These are phyloP conservation scores for Penicillium thymicola DNA, from an alignment of 2,329 filamentous ascomycete species.

Conservation along the genomic window DNA sequence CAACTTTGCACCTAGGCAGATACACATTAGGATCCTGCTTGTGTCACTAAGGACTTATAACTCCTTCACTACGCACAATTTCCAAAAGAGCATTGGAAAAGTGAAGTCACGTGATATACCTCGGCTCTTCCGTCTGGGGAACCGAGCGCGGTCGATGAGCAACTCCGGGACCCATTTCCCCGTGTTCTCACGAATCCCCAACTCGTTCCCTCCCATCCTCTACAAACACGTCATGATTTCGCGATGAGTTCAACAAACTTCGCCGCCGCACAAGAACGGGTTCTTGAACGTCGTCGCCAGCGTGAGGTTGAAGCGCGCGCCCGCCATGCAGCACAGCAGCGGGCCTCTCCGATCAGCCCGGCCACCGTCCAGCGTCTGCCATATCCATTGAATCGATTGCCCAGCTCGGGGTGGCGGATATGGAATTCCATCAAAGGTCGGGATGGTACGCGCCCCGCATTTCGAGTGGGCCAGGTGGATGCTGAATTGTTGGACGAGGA, in stretches of 20 bases:
- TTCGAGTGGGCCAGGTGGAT: slow-evolving; percentile 93
- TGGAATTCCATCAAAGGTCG: slow-evolving; percentile 72
- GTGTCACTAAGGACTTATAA: neutral
- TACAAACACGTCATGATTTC: slow-evolving; percentile 31
- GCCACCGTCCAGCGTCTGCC: slow-evolving; percentile 58
- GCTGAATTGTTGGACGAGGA: slow-evolving; percentile 94
- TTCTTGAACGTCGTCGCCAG: slow-evolving; percentile 73
- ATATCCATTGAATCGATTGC: slow-evolving; percentile 59
- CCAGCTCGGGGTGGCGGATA: slow-evolving; percentile 42
- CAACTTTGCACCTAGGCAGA: neutral
- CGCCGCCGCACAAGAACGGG: slow-evolving; percentile 81
- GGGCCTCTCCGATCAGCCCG: slow-evolving; percentile 50
- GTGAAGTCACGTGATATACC: slow-evolving; percentile 16
- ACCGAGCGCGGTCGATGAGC: slow-evolving; percentile 12
- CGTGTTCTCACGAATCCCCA: neutral
- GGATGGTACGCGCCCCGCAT: slow-evolving; percentile 77
- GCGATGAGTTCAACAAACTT: slow-evolving; percentile 66
- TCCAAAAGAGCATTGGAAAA: neutral
- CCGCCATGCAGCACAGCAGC: slow-evolving; percentile 45
- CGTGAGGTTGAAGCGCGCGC: slow-evolving; percentile 66
- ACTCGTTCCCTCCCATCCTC: neutral
- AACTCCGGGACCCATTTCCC: slow-evolving; percentile 7
- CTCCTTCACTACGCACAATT: neutral
- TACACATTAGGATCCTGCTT: neutral
- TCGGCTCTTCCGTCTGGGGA: slow-evolving; percentile 21